These are phyloP conservation scores for Cytospora paraplurivora DNA, from an alignment of 2,329 filamentous ascomycete genomes.

Conservation along the genomic window DNA sequence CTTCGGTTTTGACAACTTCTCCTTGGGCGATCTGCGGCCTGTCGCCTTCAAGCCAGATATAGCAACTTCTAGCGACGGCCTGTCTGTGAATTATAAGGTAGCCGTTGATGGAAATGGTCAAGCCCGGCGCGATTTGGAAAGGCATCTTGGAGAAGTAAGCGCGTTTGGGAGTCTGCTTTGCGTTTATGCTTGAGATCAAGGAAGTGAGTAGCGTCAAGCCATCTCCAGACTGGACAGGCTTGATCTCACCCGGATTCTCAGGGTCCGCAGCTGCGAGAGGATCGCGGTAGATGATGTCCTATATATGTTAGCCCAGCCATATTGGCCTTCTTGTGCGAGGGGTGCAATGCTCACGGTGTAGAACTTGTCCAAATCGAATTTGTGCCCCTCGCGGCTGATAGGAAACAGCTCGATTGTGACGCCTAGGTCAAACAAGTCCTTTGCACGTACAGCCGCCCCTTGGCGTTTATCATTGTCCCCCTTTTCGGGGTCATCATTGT, in stretches of 20 bases:
- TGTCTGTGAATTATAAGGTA: slow-evolving; percentile 89
- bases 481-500: slow-evolving; percentile 84
- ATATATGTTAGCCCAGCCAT: slow-evolving; percentile 7
- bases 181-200: slow-evolving; percentile 85
- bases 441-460: slow-evolving; percentile 81
- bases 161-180: slow-evolving; percentile 82
- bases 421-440: slow-evolving; percentile 92
- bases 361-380: slow-evolving; percentile 83
- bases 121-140: slow-evolving; percentile 80
- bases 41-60: slow-evolving; percentile 74
- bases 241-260: slow-evolving; percentile 57
- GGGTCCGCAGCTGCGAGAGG: slow-evolving; percentile 65
- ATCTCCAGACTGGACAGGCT: slow-evolving; percentile 68
- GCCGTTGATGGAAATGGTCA: slow-evolving; percentile 89
- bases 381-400: slow-evolving; percentile 69
- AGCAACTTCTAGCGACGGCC: slow-evolving; percentile 77
- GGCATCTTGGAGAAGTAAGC: slow-evolving; percentile 85
- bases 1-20: slow-evolving; percentile 73
- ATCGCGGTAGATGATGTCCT: slow-evolving; percentile 90
- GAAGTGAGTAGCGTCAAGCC: slow-evolving; percentile 79
- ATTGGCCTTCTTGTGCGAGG: too few species aligned
- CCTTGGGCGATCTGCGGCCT: slow-evolving; percentile 81
- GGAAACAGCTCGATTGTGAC: slow-evolving; percentile 93
- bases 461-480: slow-evolving; percentile 72
- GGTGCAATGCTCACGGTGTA: slow-evolving; percentile 73